phyloP scores from a whole-genome alignment of 441 rosid genomes.

The Gossypium aridum region DNA sequence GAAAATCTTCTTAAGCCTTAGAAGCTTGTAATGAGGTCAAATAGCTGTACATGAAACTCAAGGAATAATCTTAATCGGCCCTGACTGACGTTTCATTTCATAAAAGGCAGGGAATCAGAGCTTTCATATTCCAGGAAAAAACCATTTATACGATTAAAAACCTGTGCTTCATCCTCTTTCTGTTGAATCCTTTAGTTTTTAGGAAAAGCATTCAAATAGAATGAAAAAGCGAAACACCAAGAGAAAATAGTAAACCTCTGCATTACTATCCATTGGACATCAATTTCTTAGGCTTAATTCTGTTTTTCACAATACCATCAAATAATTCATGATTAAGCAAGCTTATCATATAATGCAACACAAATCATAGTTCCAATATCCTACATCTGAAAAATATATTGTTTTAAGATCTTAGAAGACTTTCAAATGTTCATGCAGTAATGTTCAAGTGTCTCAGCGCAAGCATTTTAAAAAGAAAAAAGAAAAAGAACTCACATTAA shows the following conservation, averaged over 20 bases:
- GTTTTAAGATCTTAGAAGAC: neutral
- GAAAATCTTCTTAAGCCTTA: no score
- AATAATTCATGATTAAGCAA: neutral
- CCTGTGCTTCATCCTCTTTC: neutral
- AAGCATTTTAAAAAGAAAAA: neutral
- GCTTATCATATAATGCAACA: neutral
- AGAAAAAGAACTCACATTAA: constrained; percentile 42
- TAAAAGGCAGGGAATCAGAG: neutral
- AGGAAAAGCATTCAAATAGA: neutral
- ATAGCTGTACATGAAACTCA: no score
- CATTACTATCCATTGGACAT: neutral
- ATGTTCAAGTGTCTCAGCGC: neutral
- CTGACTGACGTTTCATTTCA: neutral
- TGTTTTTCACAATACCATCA: neutral
- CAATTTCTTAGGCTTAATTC: neutral
- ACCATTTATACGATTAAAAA: neutral
- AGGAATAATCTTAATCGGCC: neutral
- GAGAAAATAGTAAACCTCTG: neutral
- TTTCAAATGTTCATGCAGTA: neutral
- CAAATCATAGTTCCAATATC: neutral
- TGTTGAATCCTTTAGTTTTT: neutral
- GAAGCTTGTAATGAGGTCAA: no score
- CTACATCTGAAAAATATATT: neutral
- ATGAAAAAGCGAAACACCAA: neutral
- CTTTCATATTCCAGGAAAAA: neutral